Base-by-base conservation (phyloP, 345 rosid species). In the Moricandia moricandioides region DNA sequence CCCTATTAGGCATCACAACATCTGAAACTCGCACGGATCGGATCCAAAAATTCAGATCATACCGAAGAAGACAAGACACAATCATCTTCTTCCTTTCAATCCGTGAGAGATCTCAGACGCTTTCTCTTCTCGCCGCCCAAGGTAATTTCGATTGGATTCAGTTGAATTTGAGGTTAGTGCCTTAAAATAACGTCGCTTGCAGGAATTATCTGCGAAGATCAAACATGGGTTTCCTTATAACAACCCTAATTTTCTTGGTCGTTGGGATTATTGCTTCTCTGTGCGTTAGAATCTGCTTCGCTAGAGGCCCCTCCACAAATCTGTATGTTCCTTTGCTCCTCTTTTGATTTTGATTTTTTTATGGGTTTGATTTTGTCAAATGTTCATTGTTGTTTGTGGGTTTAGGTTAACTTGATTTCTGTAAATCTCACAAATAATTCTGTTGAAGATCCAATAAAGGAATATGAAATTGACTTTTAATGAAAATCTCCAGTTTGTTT, bases 211-310 rank as follows among this genome's bases (percentile, higher is more conserved):
- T 33, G 37, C 4, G 69, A 73, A 80, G 79, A 84, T 79, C 81
- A 74, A 66, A 54, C 30, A 92, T 92, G 99, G 99, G 98, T 62
- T 96, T 96, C 77, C 65, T 92, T 40, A 85, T 92, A 17, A 96
- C 97, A 65, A 89, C 89, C 65, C 83, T 91, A 75, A 89, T 91
- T 61, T 96, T 92, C 85, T 77, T 69, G 12, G 91, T 89, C 82
- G 76, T 89, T 73, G 98, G 98, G 76, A 77, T 92, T 67, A 88
- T 96, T 62, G 87, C 87, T 27, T 85, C 89, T 7, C 76, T 96
- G 54, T 91, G 95, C 79, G 86, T 86, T 71, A 86, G 95, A 86
- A 91, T 92, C 71, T 96, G 97, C 85, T 96, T 88, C 88, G 89
- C 85, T 80, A 82, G 84, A 76, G 97, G 99, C 24, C 95, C 97